Conservation (phyloP, 2,329 filamentous ascomycete genomes). For the Hymenoscyphus infarciens region DNA sequence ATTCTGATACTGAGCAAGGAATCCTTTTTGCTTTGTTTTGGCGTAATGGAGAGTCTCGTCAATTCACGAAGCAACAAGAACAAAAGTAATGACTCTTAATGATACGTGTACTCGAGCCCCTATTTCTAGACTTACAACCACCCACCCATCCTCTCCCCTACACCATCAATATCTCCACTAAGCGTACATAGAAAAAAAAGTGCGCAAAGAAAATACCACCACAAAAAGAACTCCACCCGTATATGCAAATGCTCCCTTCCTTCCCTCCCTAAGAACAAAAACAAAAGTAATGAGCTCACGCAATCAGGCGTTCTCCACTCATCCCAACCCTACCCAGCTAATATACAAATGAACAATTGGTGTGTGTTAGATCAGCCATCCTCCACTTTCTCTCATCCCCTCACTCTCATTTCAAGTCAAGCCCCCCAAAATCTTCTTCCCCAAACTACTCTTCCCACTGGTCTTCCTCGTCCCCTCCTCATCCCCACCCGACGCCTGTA, state of each 20-base stretch:
- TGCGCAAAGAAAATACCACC: neutral
- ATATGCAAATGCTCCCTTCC: constrained; percentile 3
- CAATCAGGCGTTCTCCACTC: neutral
- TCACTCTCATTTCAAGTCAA: neutral
- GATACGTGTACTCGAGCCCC: no score
- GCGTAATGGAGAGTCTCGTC: no score
- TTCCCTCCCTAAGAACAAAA: neutral
- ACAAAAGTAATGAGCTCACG: neutral
- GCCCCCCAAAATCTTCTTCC: constrained; percentile 33
- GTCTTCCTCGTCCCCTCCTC: constrained; percentile 31
- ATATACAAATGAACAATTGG: constrained; percentile 19
- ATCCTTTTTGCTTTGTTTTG: no score
- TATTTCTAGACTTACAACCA: no score
- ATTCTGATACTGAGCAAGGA: no score
- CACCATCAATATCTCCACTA: no score
- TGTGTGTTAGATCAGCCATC: constrained; percentile 3
- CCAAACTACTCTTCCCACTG: constrained; percentile 29
- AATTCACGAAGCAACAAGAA: no score
- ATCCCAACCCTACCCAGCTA: constrained; percentile 2
- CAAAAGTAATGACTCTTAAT: no score
- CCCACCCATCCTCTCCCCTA: no score
- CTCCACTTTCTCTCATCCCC: neutral
- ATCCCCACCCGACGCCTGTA: constrained; percentile 15
- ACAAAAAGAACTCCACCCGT: neutral
- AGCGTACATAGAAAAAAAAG: neutral